Conservation (phyloP, 768 basidiomycete genomes). For the Tephrocybe sp. region DNA sequence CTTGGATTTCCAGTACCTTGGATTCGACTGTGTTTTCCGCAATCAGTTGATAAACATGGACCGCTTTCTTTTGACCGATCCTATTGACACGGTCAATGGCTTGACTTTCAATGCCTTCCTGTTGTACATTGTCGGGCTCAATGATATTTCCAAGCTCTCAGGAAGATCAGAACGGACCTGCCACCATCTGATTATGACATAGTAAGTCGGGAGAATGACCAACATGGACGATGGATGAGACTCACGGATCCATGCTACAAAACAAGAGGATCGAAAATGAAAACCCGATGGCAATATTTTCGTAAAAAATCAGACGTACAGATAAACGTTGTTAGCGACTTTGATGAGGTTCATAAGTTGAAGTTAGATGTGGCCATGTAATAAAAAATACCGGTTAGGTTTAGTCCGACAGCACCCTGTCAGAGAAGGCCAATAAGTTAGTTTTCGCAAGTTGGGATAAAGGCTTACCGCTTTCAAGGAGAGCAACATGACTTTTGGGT, state of each 20-base stretch:
- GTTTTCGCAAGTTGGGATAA: too few species aligned
- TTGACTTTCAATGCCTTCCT: conserved; percentile 84
- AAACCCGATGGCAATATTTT: not conserved
- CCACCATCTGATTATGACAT: conserved; percentile 61
- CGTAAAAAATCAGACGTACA: conserved; percentile 38
- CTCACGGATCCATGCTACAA: conserved; percentile 79
- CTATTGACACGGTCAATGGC: conserved; percentile 81
- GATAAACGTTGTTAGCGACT: conserved; percentile 82
- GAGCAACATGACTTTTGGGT: conserved; percentile 81
- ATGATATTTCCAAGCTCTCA: not conserved
- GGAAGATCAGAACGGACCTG: conserved; percentile 38
- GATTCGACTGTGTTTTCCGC: conserved; percentile 88
- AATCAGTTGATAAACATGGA: conserved; percentile 87
- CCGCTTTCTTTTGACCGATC: conserved; percentile 80
- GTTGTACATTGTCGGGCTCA: conserved; percentile 5
- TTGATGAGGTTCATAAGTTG: not conserved
- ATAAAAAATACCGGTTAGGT: conserved; percentile 54
- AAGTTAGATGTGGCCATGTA: not conserved
- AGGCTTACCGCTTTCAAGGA: conserved; percentile 70
- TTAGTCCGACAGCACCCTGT: conserved; percentile 79
- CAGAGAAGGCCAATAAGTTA: too few species aligned
- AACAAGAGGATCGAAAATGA: too few species aligned
- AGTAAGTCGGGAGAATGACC: not conserved
- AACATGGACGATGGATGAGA: conserved; percentile 16
- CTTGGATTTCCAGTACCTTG: conserved; percentile 86